Evolutionary conservation across 2,329 filamentous ascomycete species (phyloP).

Genomic region (Podosphaera fusca): DNA sequence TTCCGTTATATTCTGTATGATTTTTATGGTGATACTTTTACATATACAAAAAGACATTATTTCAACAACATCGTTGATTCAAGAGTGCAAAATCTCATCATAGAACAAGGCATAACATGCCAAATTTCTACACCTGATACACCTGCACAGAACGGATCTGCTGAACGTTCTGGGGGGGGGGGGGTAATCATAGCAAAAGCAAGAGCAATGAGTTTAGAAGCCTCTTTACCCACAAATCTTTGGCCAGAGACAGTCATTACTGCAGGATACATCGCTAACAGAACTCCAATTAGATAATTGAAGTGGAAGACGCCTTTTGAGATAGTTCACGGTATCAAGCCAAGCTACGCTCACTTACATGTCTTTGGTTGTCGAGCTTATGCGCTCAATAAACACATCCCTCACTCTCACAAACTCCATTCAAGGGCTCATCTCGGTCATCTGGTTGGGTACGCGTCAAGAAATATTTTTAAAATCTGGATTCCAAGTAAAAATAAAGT

Average conservation of each 20-base stretch:
- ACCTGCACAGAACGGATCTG: background rate
- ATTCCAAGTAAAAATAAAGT: background rate
- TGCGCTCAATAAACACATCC: background rate
- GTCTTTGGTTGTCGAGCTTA: background rate
- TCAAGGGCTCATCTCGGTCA: too few relatives aligned
- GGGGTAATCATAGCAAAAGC: too few relatives aligned
- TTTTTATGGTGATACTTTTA: too few relatives aligned
- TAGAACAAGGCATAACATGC: background rate
- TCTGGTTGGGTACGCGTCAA: too few relatives aligned
- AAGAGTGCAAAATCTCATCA: background rate
- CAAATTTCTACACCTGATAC: background rate
- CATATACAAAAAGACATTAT: too few relatives aligned
- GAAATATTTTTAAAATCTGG: too few relatives aligned
- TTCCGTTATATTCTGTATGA: too few relatives aligned
- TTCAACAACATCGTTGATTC: background rate
- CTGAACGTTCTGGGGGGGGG: background rate
- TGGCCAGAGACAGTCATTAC: background rate
- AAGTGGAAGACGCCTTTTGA: background rate
- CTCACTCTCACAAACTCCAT: too few relatives aligned
- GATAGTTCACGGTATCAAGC: background rate
- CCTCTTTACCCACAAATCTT: background rate
- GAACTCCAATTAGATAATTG: background rate
- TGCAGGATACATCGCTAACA: conserved; percentile 1
- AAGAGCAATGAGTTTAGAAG: too few relatives aligned
- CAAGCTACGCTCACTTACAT: background rate